phyloP scores from a whole-genome alignment of 2,329 filamentous ascomycete species.

The Stachybotrys elegans region DNA sequence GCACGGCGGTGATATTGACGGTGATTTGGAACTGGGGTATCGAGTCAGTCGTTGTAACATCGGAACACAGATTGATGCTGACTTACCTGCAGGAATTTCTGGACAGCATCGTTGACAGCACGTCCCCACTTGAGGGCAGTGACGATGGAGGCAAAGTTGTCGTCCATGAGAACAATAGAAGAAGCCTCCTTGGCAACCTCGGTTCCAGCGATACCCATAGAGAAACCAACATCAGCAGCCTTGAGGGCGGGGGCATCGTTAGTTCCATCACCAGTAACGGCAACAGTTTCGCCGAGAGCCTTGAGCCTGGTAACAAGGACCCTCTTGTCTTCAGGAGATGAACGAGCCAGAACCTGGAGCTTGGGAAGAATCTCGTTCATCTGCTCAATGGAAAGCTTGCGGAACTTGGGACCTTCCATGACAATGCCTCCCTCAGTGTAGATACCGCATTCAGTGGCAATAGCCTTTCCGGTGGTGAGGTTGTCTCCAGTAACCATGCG shows the following conservation, averaged over 20 bases:
- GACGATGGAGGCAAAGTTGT: constrained; percentile 62
- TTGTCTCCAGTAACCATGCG: constrained; percentile 56
- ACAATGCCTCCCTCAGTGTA: constrained; percentile 59
- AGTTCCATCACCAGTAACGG: constrained; percentile 62
- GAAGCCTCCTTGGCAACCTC: constrained; percentile 64
- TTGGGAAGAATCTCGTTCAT: constrained; percentile 50
- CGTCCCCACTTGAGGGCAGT: constrained; percentile 63
- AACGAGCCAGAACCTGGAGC: constrained; percentile 63
- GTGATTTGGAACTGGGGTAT: constrained; percentile 56
- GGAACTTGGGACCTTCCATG: constrained; percentile 51
- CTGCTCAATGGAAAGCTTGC: constrained; percentile 46
- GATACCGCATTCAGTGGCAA: constrained; percentile 37
- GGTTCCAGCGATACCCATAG: constrained; percentile 63
- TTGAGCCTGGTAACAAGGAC: constrained; percentile 60
- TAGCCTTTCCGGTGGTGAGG: constrained; percentile 37
- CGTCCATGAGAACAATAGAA: constrained; percentile 61
- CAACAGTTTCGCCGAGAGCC: constrained; percentile 60
- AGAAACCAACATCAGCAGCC: constrained; percentile 62
- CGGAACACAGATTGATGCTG: not conserved
- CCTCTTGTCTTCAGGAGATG: constrained; percentile 65
- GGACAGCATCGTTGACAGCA: constrained; percentile 61
- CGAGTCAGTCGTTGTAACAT: not conserved
- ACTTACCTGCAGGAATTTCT: constrained; percentile 58
- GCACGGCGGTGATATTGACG: constrained; percentile 63
- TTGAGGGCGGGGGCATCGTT: constrained; percentile 63